These are phyloP conservation scores for Lachnellula hyalina DNA, from an alignment of 2,329 filamentous ascomycete species.

Conservation along the genomic window DNA sequence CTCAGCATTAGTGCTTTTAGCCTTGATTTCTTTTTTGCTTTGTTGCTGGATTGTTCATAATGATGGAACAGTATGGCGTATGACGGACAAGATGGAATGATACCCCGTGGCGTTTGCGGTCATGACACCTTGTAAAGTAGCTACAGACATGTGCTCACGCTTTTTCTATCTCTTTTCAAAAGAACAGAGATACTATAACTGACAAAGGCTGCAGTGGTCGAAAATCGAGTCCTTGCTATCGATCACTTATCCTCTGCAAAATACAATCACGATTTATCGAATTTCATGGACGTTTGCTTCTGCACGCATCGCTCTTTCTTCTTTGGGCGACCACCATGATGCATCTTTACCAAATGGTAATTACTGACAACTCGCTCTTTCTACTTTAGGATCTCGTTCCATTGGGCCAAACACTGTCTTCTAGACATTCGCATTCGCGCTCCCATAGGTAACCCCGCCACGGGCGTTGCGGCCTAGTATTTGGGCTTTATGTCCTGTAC, in stretches of 20 bases:
- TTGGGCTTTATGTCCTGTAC: conserved; percentile 17
- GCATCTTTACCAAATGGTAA: background rate
- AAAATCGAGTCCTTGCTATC: conserved; percentile 16
- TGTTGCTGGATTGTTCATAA: conserved; percentile 9
- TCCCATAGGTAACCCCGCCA: background rate
- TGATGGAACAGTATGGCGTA: conserved; percentile 21
- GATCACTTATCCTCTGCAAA: conserved; percentile 17
- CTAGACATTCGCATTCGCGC: background rate
- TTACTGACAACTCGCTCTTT: background rate
- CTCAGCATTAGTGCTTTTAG: background rate
- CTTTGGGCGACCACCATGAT: conserved; percentile 1
- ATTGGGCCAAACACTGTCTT: background rate
- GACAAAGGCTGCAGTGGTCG: conserved; percentile 28
- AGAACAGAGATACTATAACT: conserved; percentile 16
- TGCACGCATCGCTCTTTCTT: conserved; percentile 6
- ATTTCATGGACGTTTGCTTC: background rate
- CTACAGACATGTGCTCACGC: conserved; percentile 6
- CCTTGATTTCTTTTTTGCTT: background rate
- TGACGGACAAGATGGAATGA: conserved; percentile 18
- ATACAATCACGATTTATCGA: conserved; percentile 6
- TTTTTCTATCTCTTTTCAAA: conserved; percentile 12
- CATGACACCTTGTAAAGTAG: conserved; percentile 22
- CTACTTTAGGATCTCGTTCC: background rate
- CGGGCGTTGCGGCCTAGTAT: conserved; percentile 7
- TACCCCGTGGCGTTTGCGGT: conserved; percentile 25